These are phyloP conservation scores for Odonthalia washingtoniensis DNA, from an alignment of 31 red algal species.

Conservation along the genomic window DNA sequence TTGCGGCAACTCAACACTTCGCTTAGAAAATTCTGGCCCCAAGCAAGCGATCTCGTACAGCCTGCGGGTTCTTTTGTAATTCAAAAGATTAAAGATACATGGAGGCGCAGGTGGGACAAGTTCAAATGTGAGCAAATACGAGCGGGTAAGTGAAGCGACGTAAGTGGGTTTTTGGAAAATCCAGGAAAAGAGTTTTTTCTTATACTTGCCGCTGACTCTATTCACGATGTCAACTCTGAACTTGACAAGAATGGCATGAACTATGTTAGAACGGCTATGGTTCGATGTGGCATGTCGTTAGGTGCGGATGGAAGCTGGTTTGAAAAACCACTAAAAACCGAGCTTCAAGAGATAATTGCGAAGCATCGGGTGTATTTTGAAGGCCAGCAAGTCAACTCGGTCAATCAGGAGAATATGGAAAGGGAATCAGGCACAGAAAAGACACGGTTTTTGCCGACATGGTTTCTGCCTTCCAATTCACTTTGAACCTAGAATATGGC, in stretches of 20 bases:
- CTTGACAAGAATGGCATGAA: neutral
- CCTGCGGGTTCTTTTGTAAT: neutral
- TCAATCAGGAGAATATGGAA: no score
- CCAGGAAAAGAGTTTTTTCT: constrained; percentile 2
- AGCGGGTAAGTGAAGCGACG: neutral
- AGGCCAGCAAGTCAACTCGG: no score
- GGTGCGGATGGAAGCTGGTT: neutral
- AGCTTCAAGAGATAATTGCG: constrained; percentile 21
- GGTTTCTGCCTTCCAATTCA: no score
- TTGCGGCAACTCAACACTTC: neutral
- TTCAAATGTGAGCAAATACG: neutral
- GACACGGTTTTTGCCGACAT: no score
- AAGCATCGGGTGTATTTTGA: neutral
- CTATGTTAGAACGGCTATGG: neutral
- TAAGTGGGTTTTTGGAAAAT: neutral
- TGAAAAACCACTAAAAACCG: neutral
- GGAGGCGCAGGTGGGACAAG: neutral
- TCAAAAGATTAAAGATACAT: neutral
- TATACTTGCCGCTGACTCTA: neutral
- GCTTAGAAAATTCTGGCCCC: neutral
- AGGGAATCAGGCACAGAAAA: no score
- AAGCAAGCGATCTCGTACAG: neutral
- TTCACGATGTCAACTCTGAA: neutral
- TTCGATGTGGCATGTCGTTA: neutral
- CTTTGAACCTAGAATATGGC: no score